These are phyloP conservation scores for Neurospora sp. DNA, from an alignment of 2,329 filamentous ascomycete genomes.

Conservation along the genomic window DNA sequence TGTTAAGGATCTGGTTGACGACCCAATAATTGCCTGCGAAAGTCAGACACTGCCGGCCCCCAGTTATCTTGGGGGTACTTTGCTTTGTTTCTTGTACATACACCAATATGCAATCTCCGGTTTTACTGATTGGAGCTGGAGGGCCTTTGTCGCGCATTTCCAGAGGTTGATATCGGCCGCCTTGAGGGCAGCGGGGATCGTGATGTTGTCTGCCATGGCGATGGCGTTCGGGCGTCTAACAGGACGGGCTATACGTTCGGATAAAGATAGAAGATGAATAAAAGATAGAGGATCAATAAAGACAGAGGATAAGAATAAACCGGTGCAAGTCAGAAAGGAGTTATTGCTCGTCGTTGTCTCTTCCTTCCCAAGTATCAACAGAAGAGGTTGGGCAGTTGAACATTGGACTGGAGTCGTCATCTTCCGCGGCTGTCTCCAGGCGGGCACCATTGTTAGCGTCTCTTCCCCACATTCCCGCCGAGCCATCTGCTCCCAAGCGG, in stretches of 20 bases:
- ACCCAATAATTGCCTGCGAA: slow-evolving; percentile 75
- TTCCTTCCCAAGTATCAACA: neutral
- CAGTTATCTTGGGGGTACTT: neutral
- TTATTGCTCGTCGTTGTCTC: neutral
- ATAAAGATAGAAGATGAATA: neutral
- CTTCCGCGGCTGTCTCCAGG: neutral
- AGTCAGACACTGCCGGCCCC: slow-evolving; percentile 10
- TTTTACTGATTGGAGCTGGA: slow-evolving; percentile 74
- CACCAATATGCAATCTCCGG: slow-evolving; percentile 94
- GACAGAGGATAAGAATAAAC: neutral
- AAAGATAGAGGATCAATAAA: neutral
- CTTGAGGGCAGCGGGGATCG: slow-evolving; percentile 57
- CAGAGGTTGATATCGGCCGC: slow-evolving; percentile 60
- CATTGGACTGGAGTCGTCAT: neutral
- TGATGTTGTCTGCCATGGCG: slow-evolving; percentile 59
- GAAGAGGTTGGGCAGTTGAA: neutral
- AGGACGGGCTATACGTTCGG: neutral
- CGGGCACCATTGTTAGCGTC: slow-evolving; percentile 1
- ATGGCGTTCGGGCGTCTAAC: neutral
- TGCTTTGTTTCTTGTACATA: slow-evolving; percentile 35
- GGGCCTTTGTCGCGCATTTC: slow-evolving; percentile 73
- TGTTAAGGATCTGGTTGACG: slow-evolving; percentile 80
- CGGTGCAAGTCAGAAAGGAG: neutral
- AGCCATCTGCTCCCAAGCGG: too few species aligned
- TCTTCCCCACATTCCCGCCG: neutral